phyloP scores from a whole-genome alignment of 2,329 filamentous ascomycete genomes.

The Aspergillus uvarum region DNA sequence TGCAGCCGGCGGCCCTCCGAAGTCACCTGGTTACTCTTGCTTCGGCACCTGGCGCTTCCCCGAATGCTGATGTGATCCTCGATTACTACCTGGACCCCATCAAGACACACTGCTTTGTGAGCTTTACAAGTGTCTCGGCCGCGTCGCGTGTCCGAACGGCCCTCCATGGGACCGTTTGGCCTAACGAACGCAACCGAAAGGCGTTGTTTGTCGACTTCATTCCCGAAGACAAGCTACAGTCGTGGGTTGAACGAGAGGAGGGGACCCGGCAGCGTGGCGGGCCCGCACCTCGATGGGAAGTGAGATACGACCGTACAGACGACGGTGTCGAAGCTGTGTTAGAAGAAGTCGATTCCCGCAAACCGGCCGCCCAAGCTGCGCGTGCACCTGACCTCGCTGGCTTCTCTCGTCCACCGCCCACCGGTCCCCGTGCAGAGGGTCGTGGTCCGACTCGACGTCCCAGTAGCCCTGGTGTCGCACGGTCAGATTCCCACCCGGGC shows the following conservation, averaged over 20 bases:
- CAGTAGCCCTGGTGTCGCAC: slow-evolving; percentile 22
- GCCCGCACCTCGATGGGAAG: slow-evolving; percentile 64
- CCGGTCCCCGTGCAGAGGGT: slow-evolving; percentile 27
- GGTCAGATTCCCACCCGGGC: slow-evolving; percentile 26
- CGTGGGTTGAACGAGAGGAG: slow-evolving; percentile 73
- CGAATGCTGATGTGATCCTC: slow-evolving; percentile 58
- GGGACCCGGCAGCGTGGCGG: slow-evolving; percentile 45
- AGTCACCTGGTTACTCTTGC: slow-evolving; percentile 70
- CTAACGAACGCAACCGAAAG: slow-evolving; percentile 80
- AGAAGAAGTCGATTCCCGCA: slow-evolving; percentile 46
- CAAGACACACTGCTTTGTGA: slow-evolving; percentile 81
- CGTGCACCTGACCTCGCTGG: slow-evolving; percentile 16
- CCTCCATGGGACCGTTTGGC: slow-evolving; percentile 80
- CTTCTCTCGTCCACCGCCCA: slow-evolving; percentile 24
- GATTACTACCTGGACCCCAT: slow-evolving; percentile 80
- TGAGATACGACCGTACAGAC: slow-evolving; percentile 63
- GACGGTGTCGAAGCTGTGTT: slow-evolving; percentile 60
- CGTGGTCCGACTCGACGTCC: slow-evolving; percentile 27
- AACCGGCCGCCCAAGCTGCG: slow-evolving; percentile 17
- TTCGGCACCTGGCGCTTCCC: slow-evolving; percentile 53
- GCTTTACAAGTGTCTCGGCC: slow-evolving; percentile 66
- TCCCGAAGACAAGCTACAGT: slow-evolving; percentile 67
- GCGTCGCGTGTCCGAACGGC: slow-evolving; percentile 74
- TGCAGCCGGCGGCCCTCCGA: slow-evolving; percentile 67
- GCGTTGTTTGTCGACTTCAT: slow-evolving; percentile 87